phyloP scores from a whole-genome alignment of 2,329 filamentous ascomycete species.

The Passalora sequoiae region DNA sequence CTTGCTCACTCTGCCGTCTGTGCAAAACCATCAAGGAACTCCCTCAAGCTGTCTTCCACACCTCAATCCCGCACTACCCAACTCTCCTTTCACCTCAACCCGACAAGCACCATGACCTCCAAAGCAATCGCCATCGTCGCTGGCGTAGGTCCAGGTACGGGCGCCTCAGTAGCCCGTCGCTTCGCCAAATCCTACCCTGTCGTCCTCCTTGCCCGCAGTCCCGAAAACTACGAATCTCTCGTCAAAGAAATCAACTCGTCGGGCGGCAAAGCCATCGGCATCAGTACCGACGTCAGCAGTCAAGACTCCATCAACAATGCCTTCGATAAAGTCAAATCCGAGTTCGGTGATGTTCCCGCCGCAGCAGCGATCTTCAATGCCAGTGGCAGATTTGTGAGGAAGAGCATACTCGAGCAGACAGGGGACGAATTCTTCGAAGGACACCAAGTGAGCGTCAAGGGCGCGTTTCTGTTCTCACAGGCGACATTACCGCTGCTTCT shows the following conservation, averaged over 20 bases:
- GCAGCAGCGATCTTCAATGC: conserved; percentile 64
- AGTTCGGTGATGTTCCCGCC: conserved; percentile 46
- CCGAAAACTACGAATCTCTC: conserved; percentile 60
- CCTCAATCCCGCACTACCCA: background rate
- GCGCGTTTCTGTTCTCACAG: conserved; percentile 73
- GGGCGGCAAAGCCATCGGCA: conserved; percentile 66
- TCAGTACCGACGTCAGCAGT: conserved; percentile 61
- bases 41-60: conserved; percentile 2
- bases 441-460: conserved; percentile 51
- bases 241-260: conserved; percentile 62
- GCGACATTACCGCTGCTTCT: conserved; percentile 65
- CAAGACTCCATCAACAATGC: conserved; percentile 52
- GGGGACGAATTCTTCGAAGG: conserved; percentile 53
- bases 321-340: conserved; percentile 57
- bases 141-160: conserved; percentile 68
- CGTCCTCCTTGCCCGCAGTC: conserved; percentile 65
- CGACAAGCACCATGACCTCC: background rate
- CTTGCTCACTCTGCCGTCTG: no score
- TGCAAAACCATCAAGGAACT: background rate
- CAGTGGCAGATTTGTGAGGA: conserved; percentile 53
- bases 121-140: conserved; percentile 56
- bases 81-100: background rate
- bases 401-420: conserved; percentile 57
- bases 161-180: conserved; percentile 55
- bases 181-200: conserved; percentile 65